Evolutionary conservation across 2,329 filamentous ascomycete genomes (phyloP).

Genomic region (Blastomyces percursus): DNA sequence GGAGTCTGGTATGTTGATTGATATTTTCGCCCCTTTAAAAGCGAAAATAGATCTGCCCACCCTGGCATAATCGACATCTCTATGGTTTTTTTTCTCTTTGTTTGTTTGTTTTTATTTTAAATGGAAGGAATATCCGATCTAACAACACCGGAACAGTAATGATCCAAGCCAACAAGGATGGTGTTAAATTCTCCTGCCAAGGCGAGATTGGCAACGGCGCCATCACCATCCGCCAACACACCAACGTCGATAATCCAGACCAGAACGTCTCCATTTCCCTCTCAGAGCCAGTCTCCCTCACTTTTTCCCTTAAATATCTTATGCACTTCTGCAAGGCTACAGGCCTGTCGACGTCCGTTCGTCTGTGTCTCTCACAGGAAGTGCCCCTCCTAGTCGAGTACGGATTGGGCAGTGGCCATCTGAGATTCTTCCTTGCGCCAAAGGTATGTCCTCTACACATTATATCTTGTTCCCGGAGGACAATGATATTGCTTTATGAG

Average conservation of each 20-base stretch:
- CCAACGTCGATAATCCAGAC: conserved; percentile 77
- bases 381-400: conserved; percentile 96
- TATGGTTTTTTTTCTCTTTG: background rate
- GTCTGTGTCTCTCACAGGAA: conserved; percentile 89
- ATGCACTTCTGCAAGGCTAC: conserved; percentile 99
- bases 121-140: background rate
- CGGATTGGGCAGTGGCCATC: conserved; percentile 68
- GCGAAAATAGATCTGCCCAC: background rate
- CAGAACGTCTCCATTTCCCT: conserved; percentile 81
- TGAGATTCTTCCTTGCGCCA: conserved; percentile 95
- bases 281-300: conserved; percentile 82
- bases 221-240: conserved; percentile 81
- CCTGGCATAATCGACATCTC: background rate
- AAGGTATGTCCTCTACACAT: conserved; percentile 54
- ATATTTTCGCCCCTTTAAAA: background rate
- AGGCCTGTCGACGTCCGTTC: conserved; percentile 68
- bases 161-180: conserved; percentile 94
- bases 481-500: background rate
- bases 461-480: background rate
- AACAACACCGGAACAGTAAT: conserved; percentile 50
- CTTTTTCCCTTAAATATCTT: conserved; percentile 98
- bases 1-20: conserved; percentile 64
- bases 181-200: conserved; percentile 84
- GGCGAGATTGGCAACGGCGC: conserved; percentile 95
- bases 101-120: background rate